Base-by-base conservation (phyloP, 192 early-diverging fungal species). In the Coemansia sp. region DNA sequence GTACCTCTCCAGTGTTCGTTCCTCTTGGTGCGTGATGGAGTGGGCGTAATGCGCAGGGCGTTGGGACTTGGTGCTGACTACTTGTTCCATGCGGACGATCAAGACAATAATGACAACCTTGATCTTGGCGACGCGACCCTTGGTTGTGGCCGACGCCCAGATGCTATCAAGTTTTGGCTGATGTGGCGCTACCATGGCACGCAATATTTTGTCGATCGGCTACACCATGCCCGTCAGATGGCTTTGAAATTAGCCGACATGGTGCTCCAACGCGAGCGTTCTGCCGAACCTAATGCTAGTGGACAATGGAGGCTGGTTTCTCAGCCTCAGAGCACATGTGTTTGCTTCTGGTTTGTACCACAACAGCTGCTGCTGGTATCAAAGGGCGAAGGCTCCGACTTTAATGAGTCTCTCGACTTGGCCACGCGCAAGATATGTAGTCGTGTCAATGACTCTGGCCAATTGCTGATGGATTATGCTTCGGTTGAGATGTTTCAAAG, bases 331-430 rank as follows among this genome's bases (percentile, higher is more conserved):
- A 61, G 69, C 62, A 69, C 66, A 12, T 71, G 71, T 54, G 83
- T 91, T 41, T 92, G 89, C 56, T 92, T 92, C 67, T 92, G 90
- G 90, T 91, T 85, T 74, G 74, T 88, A 18, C 89, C 88, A 38
- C 34, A 9, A 38, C 10, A 12, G 3, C 34, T 38, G 28, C 16
- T 24, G 59, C 30, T 23, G 44, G 34, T 7, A 38, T 38, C 34
- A 38, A 9, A 9, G 10, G 1, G 8, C 8, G 8, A 38, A 38
- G 34, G 34, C 1, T 12, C 34, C 34, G 8, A 9, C 34, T 38
- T 38, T 38, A 9, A 38, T 1, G 34, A 38, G 8, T 38, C 34
- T 38, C 34, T 38, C 34, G 87, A 90, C 21, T 84, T 86, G 74
- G 63, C 59, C 0, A 79, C 82, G 4, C 62, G 69, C 32, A 48